Evolutionary conservation across 306 rosid species (phyloP).

Genomic region (Prunus davidiana): DNA sequence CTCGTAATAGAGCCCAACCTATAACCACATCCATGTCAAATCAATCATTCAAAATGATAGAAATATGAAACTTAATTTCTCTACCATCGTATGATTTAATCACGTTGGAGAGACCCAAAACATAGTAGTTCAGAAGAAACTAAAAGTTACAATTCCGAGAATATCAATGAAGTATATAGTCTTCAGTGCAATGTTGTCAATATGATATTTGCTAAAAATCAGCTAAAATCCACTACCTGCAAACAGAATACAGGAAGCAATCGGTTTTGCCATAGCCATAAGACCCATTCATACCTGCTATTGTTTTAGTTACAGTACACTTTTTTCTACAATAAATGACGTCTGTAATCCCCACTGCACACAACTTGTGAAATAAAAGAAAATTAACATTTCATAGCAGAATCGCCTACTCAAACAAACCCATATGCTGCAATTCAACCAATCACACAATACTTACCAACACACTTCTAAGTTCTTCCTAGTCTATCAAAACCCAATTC

Average conservation of each 20-base stretch:
- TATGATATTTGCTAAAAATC: neutral
- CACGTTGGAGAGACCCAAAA: neutral
- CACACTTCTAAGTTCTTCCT: neutral
- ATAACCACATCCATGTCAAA: constrained; percentile 28
- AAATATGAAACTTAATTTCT: neutral
- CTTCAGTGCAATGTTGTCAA: neutral
- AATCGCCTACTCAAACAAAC: neutral
- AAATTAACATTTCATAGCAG: neutral
- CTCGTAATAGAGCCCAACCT: constrained; percentile 94
- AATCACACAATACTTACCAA: neutral
- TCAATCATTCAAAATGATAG: neutral
- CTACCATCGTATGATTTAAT: neutral
- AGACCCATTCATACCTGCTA: neutral
- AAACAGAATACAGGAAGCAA: neutral
- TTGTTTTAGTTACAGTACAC: neutral
- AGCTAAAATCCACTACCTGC: neutral
- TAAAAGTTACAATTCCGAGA: neutral
- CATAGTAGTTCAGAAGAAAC: neutral
- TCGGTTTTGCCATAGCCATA: neutral
- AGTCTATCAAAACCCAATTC: constrained; percentile 1
- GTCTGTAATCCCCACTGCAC: neutral
- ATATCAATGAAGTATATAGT: neutral
- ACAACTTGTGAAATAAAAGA: neutral
- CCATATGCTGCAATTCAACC: neutral
- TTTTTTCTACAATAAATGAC: too few species aligned